Base-by-base conservation (phyloP, 192 early-diverging fungal species). In the Coemansia umbellata region DNA sequence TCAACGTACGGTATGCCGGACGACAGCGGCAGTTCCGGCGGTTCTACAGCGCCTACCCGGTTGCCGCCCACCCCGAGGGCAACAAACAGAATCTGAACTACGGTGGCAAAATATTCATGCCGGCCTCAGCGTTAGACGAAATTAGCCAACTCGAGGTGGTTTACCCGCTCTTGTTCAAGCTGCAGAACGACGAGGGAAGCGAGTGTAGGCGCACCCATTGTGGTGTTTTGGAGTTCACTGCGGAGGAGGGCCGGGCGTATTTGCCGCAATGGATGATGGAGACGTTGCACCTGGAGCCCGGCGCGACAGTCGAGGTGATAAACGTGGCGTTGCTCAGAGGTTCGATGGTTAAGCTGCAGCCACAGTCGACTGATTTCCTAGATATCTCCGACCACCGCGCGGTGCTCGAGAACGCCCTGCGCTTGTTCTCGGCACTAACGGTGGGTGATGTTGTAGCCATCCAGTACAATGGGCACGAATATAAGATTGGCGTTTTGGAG, bases 211-310 rank as follows among this genome's bases (percentile, higher is more conserved):
- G 80, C 37, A 87, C 95, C 14, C 94, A 99, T 54, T 92, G 94
- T 22, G 97, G 97, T 55, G 97, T 99, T 8, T 83, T 99, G 8
- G 95, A 99, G 78, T 99, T 99, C 60, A 93, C 89, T 30, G 95
- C 97, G 9, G 95, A 97, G 65, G 94, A 98, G 78, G 97, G 97
- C 26, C 74, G 91, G 8, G 88, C 85, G 8, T 99, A 97, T 63
- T 62, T 99, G 36, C 97, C 97, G 43, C 89, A 91, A 35, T 99
- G 97, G 97, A 95, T 99, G 94, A 95, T 97, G 93, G 81, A 87
- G 56, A 88, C 88, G 3, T 73, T 99, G 48, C 47, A 73, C 17
- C 59, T 95, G 28, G 60, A 85, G 39, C 86, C 88, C 40, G 93
- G 95, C 7, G 71, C 85, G 15, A 53, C 93, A 15, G 79, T 95